Evolutionary conservation across 306 rosid species (phyloP), one percentile per base, ranked within the genome.

Genomic region (Vicia villosa): DNA sequence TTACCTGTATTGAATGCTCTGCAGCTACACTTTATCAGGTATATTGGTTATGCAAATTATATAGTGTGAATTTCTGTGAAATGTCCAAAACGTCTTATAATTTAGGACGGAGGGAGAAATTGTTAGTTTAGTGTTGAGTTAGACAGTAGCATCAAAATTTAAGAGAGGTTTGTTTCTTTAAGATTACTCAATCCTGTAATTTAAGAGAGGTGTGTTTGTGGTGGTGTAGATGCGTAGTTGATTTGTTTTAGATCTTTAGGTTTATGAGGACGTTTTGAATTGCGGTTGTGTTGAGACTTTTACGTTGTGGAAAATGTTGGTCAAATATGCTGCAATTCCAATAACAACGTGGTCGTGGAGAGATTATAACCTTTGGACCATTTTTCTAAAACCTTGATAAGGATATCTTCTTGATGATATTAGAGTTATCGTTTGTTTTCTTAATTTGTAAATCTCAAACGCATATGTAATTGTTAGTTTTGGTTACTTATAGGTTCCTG

Each of bases 401-500:
- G 69, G 59, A 68, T 68, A 37, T 54, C 32, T 42, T 54, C 66
- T 55, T 41, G 63, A 63, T 63, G 58, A 20, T 21, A 15, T 40
- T 62, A 30, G 73, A 62, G 34, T 16, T 19, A 68, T 63, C 30
- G 38, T 72, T 64, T 49, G 63, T 51, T 67, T 73, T 40, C 65
- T 62, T 56, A 26, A 55, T 12, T 47, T 46, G 69, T 72, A 61
- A 76, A 77, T 57, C 66, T 74, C 30, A 37, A 60, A 30, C 21
- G 66, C 59, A 32, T 41, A 56, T 61, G 71, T 62, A 77, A 59
- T 70, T 46, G 51, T 50, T 38, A 50, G 67, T 45, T 61, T 72
- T 64, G 19, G 59, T 72, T 79, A 28, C 34, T 66, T 71, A 34
- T 79, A 93, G 98, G 96, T 90, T 74, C 91, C 89, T n/a, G 94